Evolutionary conservation across 2,329 filamentous ascomycete genomes (phyloP).

Genomic region (Phialophora macrospora): DNA sequence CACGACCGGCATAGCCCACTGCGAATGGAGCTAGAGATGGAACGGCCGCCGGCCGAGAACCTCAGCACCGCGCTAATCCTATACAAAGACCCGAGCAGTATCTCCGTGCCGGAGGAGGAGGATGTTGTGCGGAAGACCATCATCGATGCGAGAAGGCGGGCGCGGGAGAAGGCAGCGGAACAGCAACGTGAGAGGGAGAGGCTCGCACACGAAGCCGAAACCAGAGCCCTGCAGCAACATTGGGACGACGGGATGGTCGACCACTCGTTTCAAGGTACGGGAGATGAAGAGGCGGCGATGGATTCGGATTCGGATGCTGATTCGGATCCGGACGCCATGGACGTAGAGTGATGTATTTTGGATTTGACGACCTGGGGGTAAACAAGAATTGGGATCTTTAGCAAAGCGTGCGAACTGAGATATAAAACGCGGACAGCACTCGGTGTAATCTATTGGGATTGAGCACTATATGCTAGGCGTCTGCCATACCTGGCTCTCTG

Average conservation of each 20-base stretch:
- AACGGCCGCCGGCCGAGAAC: slow-evolving; percentile 57
- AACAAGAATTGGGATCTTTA: not conserved
- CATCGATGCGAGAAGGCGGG: slow-evolving; percentile 73
- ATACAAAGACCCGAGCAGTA: slow-evolving; percentile 76
- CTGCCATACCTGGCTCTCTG: not conserved
- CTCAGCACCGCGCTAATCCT: slow-evolving; percentile 71
- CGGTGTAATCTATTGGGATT: not conserved
- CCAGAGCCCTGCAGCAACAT: slow-evolving; percentile 1
- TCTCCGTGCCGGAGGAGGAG: slow-evolving; percentile 74
- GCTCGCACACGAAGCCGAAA: slow-evolving; percentile 6
- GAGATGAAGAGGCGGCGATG: not conserved
- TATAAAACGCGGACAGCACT: not conserved
- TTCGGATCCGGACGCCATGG: slow-evolving; percentile 41
- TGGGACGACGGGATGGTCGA: slow-evolving; percentile 31
- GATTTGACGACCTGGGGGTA: not conserved
- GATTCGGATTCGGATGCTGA: slow-evolving; percentile 20
- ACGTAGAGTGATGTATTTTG: slow-evolving; percentile 35
- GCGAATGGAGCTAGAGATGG: not conserved
- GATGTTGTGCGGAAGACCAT: slow-evolving; percentile 83
- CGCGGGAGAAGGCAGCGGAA: slow-evolving; percentile 57
- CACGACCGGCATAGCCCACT: slow-evolving; percentile 2
- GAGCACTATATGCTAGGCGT: not conserved
- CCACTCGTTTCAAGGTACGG: slow-evolving; percentile 14
- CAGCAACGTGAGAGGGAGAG: slow-evolving; percentile 26
- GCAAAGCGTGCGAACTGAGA: not conserved